phyloP scores from a whole-genome alignment of 1,284 basidiomycete genomes.

The Trichosporon coremiiforme region DNA sequence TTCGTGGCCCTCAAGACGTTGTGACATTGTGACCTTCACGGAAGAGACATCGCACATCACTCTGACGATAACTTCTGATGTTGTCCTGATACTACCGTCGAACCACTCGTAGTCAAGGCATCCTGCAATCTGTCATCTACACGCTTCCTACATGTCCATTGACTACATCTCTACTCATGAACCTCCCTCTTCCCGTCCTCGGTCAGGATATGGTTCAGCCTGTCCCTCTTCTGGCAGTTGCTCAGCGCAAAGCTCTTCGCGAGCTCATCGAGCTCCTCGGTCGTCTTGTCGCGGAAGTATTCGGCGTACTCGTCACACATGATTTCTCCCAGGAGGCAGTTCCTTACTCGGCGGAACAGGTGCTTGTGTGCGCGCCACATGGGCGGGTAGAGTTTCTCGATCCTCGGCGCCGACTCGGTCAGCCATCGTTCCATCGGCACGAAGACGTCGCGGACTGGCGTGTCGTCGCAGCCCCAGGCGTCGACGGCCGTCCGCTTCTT shows the following conservation, averaged over 20 bases:
- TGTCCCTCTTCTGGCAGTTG: constrained; percentile 59
- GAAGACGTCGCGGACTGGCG: constrained; percentile 62
- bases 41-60: too few species aligned
- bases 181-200: constrained; percentile 36
- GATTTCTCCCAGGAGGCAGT: constrained; percentile 66
- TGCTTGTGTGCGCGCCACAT: constrained; percentile 39
- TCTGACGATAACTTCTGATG: too few species aligned
- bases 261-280: constrained; percentile 62
- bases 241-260: constrained; percentile 67
- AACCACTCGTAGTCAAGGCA: too few species aligned
- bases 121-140: too few species aligned
- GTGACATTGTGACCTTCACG: too few species aligned
- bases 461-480: constrained; percentile 63
- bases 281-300: constrained; percentile 63
- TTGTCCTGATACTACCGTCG: too few species aligned
- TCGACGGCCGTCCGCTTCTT: constrained; percentile 54
- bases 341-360: constrained; percentile 63
- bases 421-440: constrained; percentile 64
- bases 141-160: too few species aligned
- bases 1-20: too few species aligned
- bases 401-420: constrained; percentile 49
- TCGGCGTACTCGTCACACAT: constrained; percentile 68
- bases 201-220: constrained; percentile 51
- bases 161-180: not conserved
- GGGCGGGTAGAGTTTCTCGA: constrained; percentile 52